A percentile compares a stretch with the other conserved stretches of the same genome.
Conservation (phyloP, 768 basidiomycete species). For the Sarcomyxa edulis region DNA sequence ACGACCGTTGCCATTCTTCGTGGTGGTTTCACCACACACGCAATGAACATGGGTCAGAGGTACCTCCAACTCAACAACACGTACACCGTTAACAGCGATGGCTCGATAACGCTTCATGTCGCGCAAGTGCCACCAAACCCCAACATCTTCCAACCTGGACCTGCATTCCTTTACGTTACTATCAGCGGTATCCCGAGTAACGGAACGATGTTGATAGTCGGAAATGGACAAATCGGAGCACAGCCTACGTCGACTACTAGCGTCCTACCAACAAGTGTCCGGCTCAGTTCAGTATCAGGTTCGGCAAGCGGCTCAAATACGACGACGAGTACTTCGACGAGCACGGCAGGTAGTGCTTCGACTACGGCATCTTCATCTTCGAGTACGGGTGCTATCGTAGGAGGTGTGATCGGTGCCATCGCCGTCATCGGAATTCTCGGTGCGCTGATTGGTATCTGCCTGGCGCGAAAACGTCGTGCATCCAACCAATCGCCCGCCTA, state of each 20-base stretch:
- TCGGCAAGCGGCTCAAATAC: slow-evolving; percentile 20
- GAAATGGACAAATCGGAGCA: slow-evolving; percentile 68
- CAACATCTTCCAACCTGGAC: slow-evolving; percentile 86
- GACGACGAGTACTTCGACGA: slow-evolving; percentile 8
- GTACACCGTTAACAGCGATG: slow-evolving; percentile 75
- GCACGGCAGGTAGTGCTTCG: slow-evolving; percentile 10
- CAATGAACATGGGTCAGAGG: slow-evolving; percentile 87
- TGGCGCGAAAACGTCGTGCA: slow-evolving; percentile 6
- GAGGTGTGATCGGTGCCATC: slow-evolving; percentile 33
- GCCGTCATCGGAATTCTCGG: slow-evolving; percentile 34
- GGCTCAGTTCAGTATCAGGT: slow-evolving; percentile 37
- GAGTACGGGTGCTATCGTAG: slow-evolving; percentile 27
- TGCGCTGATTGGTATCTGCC: slow-evolving; percentile 12
- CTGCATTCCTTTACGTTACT: slow-evolving; percentile 76
- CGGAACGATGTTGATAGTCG: slow-evolving; percentile 72
- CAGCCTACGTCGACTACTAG: slow-evolving; percentile 50
- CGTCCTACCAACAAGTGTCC: slow-evolving; percentile 46
- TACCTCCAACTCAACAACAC: slow-evolving; percentile 79
- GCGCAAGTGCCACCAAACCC: slow-evolving; percentile 81
- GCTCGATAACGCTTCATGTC: slow-evolving; percentile 74
- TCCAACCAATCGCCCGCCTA: slow-evolving; percentile 17
- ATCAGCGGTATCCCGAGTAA: slow-evolving; percentile 82
- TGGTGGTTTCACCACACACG: slow-evolving; percentile 82
- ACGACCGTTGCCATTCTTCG: slow-evolving; percentile 76
- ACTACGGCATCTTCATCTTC: slow-evolving; percentile 7